Conservation (phyloP, 116 monocot genomes). For the Posidonia oceanica region DNA sequence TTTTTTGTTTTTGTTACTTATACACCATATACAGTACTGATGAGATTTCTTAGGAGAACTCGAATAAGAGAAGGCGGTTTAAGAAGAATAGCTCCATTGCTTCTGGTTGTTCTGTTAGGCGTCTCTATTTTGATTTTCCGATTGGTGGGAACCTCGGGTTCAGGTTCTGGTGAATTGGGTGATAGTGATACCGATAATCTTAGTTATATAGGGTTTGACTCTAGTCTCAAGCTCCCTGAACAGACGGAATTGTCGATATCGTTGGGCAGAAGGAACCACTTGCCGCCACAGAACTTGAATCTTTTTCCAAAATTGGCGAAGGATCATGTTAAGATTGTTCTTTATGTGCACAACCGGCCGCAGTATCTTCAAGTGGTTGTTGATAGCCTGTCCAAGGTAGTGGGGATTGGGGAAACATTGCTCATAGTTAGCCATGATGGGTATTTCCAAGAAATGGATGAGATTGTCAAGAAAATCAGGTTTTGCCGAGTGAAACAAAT, state of each 20-base stretch:
- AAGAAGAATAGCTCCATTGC: not conserved
- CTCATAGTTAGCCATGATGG: slow-evolving; percentile 97
- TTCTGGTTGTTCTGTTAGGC: not conserved
- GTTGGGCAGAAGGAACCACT: slow-evolving; percentile 38
- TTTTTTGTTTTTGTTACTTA: no score
- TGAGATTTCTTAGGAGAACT: slow-evolving; percentile 13
- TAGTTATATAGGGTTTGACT: not conserved
- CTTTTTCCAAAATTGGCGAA: slow-evolving; percentile 51
- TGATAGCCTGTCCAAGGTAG: slow-evolving; percentile 55
- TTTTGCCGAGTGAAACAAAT: slow-evolving; percentile 98
- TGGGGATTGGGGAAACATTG: slow-evolving; percentile 80
- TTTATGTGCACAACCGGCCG: slow-evolving; percentile 95
- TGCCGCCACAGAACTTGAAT: slow-evolving; percentile 63
- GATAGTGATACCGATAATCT: not conserved
- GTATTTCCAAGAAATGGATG: slow-evolving; percentile 84
- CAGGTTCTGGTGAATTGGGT: no score
- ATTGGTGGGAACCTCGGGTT: not conserved
- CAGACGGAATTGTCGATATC: slow-evolving; percentile 41
- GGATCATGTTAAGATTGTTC: slow-evolving; percentile 64
- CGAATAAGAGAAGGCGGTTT: not conserved
- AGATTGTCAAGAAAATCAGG: slow-evolving; percentile 47
- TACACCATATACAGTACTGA: not conserved
- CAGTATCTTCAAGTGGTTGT: slow-evolving; percentile 75
- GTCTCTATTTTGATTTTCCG: not conserved
- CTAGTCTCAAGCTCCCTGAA: not conserved